Evolutionary conservation across 2,329 filamentous ascomycete species (phyloP), one percentile per base, ranked within the genome.

Genomic region (Chaetomiaceae sp.): DNA sequence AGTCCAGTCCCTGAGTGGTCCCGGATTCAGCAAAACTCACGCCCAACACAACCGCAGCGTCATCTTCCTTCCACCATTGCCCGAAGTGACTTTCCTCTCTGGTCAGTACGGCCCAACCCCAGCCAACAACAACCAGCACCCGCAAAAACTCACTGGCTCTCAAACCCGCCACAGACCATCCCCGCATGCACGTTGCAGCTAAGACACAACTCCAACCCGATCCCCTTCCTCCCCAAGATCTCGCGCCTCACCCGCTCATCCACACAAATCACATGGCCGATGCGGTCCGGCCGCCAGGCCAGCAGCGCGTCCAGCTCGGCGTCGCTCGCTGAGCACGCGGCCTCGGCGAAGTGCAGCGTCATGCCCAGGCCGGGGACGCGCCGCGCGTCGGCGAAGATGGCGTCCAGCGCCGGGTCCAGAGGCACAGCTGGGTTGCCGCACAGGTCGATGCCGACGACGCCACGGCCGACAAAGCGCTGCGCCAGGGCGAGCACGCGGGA

Each of bases 221-320:
- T 60, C 1, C 70, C 70, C 7, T 20, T 11, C 32, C 41, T 17
- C 71, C 11, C 63, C 47, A 74, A 84, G 49, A 77, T 86, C 55
- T 78, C 72, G 36, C 64, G 59, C 59, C 76, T 81, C n/a, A 83
- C 67, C 20, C 66, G 65, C 1, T 81, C 74, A 0, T 80, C 75
- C 2, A 88, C 81, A 61, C 88, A 80, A 44, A 91, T 88, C 9
- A 89, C 86, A 66, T 93, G 88, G 0, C 87, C 87, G 9, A 94
- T 66, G 6, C 88, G 69, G 48, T 81, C 74, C 0, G 87, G 88
- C 36, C 65, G 53, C 72, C 81, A 91, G 0, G 67, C 69, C 35
- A 94, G 70, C 43, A 93, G 65, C 1, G 73, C 76, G 11, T 69
- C 62, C 12, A 91, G 68, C 67, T 93, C 87, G 6, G 67, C 62